phyloP scores from a whole-genome alignment of 352 stramenopile species.

The Phytophthora pseudosyringae region DNA sequence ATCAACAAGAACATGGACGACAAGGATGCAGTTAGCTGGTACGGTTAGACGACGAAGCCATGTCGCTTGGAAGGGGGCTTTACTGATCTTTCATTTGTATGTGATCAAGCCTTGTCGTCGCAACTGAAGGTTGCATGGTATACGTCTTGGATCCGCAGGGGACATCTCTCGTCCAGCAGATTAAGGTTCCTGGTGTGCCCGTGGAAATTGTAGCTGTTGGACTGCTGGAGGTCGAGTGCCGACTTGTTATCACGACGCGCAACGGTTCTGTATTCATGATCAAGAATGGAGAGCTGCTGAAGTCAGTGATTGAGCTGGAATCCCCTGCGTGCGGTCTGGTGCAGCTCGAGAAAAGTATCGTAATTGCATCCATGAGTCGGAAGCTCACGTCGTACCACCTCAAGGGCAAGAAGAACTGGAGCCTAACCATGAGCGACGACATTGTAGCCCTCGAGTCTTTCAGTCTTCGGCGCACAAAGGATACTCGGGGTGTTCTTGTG shows the following conservation, averaged over 20 bases:
- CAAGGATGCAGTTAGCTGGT: slow-evolving; percentile 78
- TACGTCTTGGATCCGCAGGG: slow-evolving; percentile 81
- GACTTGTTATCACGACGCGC: slow-evolving; percentile 86
- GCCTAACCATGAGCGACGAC: slow-evolving; percentile 80
- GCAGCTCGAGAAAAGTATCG: slow-evolving; percentile 84
- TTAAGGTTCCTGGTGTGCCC: slow-evolving; percentile 71
- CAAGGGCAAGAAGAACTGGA: slow-evolving; percentile 94
- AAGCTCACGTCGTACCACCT: slow-evolving; percentile 90
- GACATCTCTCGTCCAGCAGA: slow-evolving; percentile 71
- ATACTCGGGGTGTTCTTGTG: slow-evolving; percentile 83
- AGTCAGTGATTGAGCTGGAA: slow-evolving; percentile 90
- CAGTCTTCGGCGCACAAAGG: slow-evolving; percentile 72
- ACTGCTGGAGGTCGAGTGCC: slow-evolving; percentile 86
- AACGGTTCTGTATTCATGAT: slow-evolving; percentile 90
- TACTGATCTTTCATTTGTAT: slow-evolving; percentile 7
- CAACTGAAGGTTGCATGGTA: slow-evolving; percentile 84
- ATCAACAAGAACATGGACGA: slow-evolving; percentile 92
- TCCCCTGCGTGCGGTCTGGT: slow-evolving; percentile 74
- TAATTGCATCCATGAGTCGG: slow-evolving; percentile 89
- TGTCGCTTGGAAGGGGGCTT: neutral
- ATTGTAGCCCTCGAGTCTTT: slow-evolving; percentile 86
- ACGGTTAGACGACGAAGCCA: neutral
- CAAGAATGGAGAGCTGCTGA: slow-evolving; percentile 91
- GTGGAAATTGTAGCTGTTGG: slow-evolving; percentile 81
- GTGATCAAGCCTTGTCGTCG: slow-evolving; percentile 73